Percentiles rank a stretch among this genome's conserved stretches.
These are phyloP conservation scores for Tagetes erecta DNA, from an alignment of 129 eudicot genomes.

Conservation along the genomic window DNA sequence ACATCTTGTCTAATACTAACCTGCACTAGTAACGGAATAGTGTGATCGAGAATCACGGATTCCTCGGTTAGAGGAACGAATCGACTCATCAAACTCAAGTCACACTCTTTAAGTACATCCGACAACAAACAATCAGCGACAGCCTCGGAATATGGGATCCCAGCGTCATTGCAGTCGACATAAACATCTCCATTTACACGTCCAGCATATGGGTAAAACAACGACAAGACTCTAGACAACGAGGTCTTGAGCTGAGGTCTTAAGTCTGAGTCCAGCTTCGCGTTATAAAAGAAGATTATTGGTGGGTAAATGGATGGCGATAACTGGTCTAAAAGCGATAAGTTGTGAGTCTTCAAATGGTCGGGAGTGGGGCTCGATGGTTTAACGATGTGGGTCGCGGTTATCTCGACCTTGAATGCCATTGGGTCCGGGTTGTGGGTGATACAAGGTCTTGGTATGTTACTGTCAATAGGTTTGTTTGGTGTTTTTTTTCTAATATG, in stretches of 20 bases:
- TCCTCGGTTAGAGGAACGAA: constrained; percentile 27
- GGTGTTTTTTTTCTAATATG: not conserved
- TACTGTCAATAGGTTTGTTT: too few species aligned
- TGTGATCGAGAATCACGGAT: constrained; percentile 25
- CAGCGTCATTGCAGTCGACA: constrained; percentile 39
- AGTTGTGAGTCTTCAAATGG: constrained; percentile 16
- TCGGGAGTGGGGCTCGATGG: constrained; percentile 44
- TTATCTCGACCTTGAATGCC: constrained; percentile 32
- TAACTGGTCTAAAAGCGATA: constrained; percentile 47
- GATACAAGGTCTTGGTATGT: not conserved
- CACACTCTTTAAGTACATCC: constrained; percentile 24
- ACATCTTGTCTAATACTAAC: not conserved
- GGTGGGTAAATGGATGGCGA: constrained; percentile 20
- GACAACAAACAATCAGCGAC: constrained; percentile 22
- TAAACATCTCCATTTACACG: constrained; percentile 20
- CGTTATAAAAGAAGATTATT: constrained; percentile 33
- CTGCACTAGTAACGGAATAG: constrained; percentile 37
- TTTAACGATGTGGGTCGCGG: constrained; percentile 27
- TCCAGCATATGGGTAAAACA: constrained; percentile 41
- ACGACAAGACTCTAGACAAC: constrained; percentile 24
- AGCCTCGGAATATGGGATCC: constrained; percentile 37
- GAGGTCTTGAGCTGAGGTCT: constrained; percentile 24
- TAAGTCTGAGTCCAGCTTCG: not conserved
- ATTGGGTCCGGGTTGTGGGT: not conserved
- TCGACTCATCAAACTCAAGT: constrained; percentile 1